Evolutionary conservation across 164 flowering plant species (phyloP).

Genomic region (Pachysandra terminalis): DNA sequence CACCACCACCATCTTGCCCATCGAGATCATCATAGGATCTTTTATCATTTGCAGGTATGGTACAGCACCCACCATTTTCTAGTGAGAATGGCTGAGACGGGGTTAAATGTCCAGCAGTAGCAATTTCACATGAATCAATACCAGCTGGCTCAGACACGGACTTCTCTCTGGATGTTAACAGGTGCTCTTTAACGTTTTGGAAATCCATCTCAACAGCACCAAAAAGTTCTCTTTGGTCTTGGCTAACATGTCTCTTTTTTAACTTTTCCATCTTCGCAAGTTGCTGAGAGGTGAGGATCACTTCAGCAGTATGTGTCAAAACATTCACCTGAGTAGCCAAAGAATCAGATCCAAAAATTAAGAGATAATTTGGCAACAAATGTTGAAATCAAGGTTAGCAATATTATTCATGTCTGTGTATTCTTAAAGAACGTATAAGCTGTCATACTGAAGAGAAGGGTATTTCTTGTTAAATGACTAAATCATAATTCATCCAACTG

Average conservation of each 20-base stretch:
- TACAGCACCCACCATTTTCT: not conserved
- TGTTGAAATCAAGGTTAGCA: too few relatives aligned
- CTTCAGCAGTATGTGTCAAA: constrained; percentile 62
- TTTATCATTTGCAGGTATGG: not conserved
- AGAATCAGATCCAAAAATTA: not conserved
- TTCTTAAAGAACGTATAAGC: too few relatives aligned
- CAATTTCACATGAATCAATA: not conserved
- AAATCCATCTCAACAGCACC: constrained; percentile 1
- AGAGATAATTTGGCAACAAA: not conserved
- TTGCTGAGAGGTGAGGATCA: constrained; percentile 11
- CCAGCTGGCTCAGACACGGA: not conserved
- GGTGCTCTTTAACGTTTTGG: not conserved
- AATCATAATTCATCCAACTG: not conserved
- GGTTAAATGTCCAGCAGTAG: not conserved
- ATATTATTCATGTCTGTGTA: too few relatives aligned
- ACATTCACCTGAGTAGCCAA: constrained; percentile 52
- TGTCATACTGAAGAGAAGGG: not conserved
- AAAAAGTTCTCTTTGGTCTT: constrained; percentile 40
- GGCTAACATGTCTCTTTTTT: constrained; percentile 33
- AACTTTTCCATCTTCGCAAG: constrained; percentile 23
- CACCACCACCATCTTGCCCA: not conserved
- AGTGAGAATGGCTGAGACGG: not conserved
- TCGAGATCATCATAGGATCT: not conserved
- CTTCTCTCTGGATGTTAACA: not conserved
- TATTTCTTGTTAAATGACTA: not conserved